Base-by-base conservation (phyloP, 495 filamentous ascomycete species). In the Penicillium angulare region DNA sequence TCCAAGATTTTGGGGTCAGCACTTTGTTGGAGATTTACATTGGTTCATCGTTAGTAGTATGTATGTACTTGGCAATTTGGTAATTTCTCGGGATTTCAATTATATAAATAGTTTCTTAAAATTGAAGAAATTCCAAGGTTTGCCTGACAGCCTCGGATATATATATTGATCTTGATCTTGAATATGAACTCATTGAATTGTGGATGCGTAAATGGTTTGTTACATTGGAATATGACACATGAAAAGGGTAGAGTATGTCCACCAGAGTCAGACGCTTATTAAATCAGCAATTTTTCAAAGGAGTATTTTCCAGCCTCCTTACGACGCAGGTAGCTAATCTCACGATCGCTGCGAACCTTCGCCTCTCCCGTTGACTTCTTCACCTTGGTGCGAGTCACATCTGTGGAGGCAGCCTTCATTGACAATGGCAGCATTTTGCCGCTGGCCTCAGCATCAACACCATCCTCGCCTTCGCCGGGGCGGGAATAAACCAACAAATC, bases 261-360 rank as follows among this genome's bases (percentile, higher is more conserved):
- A 40, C 50, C 43, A 47, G 41, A 49, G 46, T 41, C 27, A 43
- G 17, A 22, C 27, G 5, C 39, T 59, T 15, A 44, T 44, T 71
- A 86, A 49, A 90, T 69, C 43, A 80, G 64, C 49, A 92, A 84
- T 64, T 80, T 78, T 62, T 90, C 86, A 47, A 90, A 79, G 21
- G 87, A 87, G 72, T 95, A 95, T 52, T 86, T 80, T 32, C 83
- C 84, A 38, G 85, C 81, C 45, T 83, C 85, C 72, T 84, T 84
- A 60, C 87, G 86, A 36, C 81, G 79, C 53, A 89, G 66, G 60
- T 84, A 79, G 9, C 87, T 87, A 46, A 86, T 85, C 64, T 93
- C 85, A 66, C 90, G 72, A 47, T 52, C 71, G 55, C 75, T 87
- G 55, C 87, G 77, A 54, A 73, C 63, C 55, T 84, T 77, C 12